Evolutionary conservation across 2,329 filamentous ascomycete genomes (phyloP).

Genomic region (Metarhizium guizhouense): DNA sequence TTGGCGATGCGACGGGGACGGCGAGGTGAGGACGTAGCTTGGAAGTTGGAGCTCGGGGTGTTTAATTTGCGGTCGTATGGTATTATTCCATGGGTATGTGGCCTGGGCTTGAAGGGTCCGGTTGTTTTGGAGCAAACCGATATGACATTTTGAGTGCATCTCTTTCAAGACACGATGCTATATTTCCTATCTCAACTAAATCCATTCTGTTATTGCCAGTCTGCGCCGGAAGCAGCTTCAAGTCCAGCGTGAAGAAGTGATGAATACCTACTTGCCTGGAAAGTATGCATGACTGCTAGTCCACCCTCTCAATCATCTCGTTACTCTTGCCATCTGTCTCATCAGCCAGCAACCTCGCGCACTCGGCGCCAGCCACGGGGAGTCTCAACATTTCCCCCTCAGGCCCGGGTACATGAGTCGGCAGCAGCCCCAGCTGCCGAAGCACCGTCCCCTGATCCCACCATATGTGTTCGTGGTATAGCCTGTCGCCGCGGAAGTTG

Average conservation of each 20-base stretch:
- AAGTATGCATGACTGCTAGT: neutral
- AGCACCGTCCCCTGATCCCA: slow-evolving; percentile 59
- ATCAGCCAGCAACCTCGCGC: slow-evolving; percentile 7
- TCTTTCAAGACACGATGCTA: no score
- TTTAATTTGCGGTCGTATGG: neutral
- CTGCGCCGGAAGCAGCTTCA: no score
- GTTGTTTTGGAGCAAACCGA: no score
- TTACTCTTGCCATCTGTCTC: slow-evolving; percentile 9
- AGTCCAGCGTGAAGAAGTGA: no score
- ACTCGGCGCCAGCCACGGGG: slow-evolving; percentile 8
- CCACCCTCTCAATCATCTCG: slow-evolving; percentile 14
- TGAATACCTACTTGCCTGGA: no score
- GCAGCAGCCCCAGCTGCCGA: slow-evolving; percentile 43
- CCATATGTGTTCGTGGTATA: slow-evolving; percentile 56
- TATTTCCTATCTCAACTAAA: no score
- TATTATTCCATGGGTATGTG: neutral
- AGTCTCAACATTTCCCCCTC: slow-evolving; percentile 11
- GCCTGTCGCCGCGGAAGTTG: slow-evolving; percentile 49
- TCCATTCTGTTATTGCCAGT: no score
- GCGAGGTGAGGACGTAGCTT: neutral
- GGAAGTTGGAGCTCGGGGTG: no score
- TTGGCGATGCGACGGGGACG: neutral
- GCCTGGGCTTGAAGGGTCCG: no score
- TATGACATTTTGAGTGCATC: no score
- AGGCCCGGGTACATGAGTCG: slow-evolving; percentile 36